Percentiles rank a stretch among this genome's conserved stretches.
Conservation (phyloP, 257 asterid genomes). For the Petunia secreta region DNA sequence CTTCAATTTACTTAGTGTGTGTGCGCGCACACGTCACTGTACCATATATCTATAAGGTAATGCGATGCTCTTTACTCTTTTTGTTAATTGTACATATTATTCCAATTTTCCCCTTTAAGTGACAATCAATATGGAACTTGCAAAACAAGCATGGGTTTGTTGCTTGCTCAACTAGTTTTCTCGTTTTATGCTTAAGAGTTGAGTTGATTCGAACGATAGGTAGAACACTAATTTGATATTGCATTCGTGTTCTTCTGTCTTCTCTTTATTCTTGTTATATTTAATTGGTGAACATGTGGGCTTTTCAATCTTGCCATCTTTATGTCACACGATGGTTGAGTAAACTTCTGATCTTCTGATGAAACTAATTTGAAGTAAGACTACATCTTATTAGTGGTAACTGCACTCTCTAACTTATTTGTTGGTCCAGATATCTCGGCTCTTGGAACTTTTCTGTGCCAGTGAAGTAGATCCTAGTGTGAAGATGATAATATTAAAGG, state of each 20-base stretch:
- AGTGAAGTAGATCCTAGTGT: constrained; percentile 58
- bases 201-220: too few species aligned
- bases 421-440: constrained; percentile 49
- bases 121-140: too few species aligned
- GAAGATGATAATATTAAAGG: constrained; percentile 81
- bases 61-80: too few species aligned
- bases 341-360: background rate
- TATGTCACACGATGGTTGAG: background rate
- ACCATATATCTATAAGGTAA: too few species aligned
- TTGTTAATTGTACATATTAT: too few species aligned
- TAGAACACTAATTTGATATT: background rate
- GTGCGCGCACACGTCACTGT: too few species aligned
- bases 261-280: background rate
- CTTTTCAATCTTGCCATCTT: background rate
- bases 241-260: background rate
- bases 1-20: background rate
- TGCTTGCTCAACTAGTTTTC: background rate
- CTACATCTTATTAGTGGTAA: background rate
- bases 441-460: constrained; percentile 60
- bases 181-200: too few species aligned
- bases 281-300: background rate
- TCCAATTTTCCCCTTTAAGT: too few species aligned
- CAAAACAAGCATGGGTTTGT: background rate
- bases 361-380: background rate
- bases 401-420: constrained; percentile 28